Evolutionary conservation across 1,139 yeast genomes (phyloP).

Genomic region (Yamadazyma blattariae): DNA sequence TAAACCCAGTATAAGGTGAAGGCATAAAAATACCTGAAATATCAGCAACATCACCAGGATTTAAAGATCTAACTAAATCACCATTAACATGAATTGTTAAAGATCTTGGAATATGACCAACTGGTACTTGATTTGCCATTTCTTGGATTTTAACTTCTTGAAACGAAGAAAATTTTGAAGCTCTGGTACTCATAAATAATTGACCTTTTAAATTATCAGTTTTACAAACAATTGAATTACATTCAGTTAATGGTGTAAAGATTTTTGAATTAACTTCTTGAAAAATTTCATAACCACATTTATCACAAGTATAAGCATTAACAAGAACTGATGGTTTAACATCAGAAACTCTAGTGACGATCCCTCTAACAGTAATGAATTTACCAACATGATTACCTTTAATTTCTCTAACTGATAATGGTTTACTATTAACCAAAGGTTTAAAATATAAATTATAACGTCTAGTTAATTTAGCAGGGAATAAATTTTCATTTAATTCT

Average conservation of each 20-base stretch:
- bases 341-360: slow-evolving; percentile 92
- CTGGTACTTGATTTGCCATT: slow-evolving; percentile 93
- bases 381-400: slow-evolving; percentile 83
- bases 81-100: slow-evolving; percentile 87
- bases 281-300: slow-evolving; percentile 94
- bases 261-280: slow-evolving; percentile 88
- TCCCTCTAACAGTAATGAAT: slow-evolving; percentile 87
- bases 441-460: slow-evolving; percentile 84
- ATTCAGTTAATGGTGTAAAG: slow-evolving; percentile 81
- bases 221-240: slow-evolving; percentile 78
- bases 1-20: slow-evolving; percentile 91
- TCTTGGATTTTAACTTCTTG: slow-evolving; percentile 97
- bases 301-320: slow-evolving; percentile 95
- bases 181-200: slow-evolving; percentile 89
- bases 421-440: slow-evolving; percentile 60
- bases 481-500: slow-evolving; percentile 40
- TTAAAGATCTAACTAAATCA: slow-evolving; percentile 77
- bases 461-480: slow-evolving; percentile 85
- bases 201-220: slow-evolving; percentile 85
- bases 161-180: slow-evolving; percentile 90
- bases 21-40: slow-evolving; percentile 92
- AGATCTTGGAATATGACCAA: slow-evolving; percentile 93
- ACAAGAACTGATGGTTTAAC: slow-evolving; percentile 91
- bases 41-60: slow-evolving; percentile 95
- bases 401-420: slow-evolving; percentile 86